A percentile compares a stretch with the other conserved stretches of the same genome.
Conservation (phyloP, 148 eudicot species). For the Bassia scoparia region DNA sequence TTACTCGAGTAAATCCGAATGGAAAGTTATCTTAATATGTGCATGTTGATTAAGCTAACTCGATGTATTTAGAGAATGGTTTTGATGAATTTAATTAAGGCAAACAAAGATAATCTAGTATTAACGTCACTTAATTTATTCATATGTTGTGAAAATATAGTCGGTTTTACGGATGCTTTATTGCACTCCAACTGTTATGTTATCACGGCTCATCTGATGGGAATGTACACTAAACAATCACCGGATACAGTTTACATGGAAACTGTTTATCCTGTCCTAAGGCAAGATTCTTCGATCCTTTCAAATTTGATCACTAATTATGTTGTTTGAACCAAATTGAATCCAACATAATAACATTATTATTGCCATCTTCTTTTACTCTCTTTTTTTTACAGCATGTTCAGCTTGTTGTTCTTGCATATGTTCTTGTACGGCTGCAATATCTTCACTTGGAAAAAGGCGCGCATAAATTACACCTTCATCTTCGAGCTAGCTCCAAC, state of each 20-base stretch:
- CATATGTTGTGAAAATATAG: constrained; percentile 33
- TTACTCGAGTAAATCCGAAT: no score
- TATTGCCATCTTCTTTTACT: background rate
- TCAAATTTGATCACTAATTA: no score
- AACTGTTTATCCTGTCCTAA: constrained; percentile 88
- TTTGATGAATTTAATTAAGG: background rate
- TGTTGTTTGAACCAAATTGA: no score
- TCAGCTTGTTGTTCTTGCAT: constrained; percentile 84
- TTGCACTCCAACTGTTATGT: constrained; percentile 79
- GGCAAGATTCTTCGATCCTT: constrained; percentile 43
- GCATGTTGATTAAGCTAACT: no score
- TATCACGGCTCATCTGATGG: constrained; percentile 78
- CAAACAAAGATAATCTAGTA: background rate
- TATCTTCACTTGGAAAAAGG: constrained; percentile 85
- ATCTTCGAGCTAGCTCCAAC: constrained; percentile 76
- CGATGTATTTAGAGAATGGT: no score
- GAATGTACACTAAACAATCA: constrained; percentile 56
- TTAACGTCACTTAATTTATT: background rate
- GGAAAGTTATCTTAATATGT: no score
- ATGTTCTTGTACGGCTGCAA: constrained; percentile 90
- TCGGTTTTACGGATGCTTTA: constrained; percentile 81
- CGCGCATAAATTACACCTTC: constrained; percentile 82
- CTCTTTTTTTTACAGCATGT: constrained; percentile 57
- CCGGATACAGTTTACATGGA: constrained; percentile 82
- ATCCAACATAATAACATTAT: no score